A percentile compares a stretch with the other conserved stretches of the same genome.
Evolutionary conservation across 2,329 filamentous ascomycete genomes (phyloP).

Genomic region (Leptographium galeiforme): DNA sequence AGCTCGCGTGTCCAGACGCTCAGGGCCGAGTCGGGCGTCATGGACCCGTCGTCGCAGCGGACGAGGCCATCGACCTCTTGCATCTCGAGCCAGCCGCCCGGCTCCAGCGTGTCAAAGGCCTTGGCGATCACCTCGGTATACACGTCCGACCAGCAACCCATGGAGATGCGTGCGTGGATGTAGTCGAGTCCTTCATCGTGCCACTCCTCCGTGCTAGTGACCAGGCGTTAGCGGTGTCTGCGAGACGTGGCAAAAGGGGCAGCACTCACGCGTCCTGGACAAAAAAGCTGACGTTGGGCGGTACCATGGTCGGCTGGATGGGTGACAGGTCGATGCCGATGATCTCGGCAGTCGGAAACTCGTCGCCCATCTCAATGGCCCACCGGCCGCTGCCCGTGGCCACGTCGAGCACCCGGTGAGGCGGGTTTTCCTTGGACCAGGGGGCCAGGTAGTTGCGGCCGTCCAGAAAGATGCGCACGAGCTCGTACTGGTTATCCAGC

Average conservation of each 20-base stretch:
- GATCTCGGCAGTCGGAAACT: conserved; percentile 44
- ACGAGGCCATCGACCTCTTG: conserved; percentile 28
- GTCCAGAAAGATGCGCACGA: conserved; percentile 19
- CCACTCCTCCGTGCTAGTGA: conserved; percentile 29
- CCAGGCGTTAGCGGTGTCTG: background rate
- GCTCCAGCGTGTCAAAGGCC: conserved; percentile 33
- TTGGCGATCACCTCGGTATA: conserved; percentile 35
- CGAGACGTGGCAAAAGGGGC: no score
- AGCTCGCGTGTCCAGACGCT: conserved; percentile 13
- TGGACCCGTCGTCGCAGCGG: conserved; percentile 15
- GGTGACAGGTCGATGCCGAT: conserved; percentile 55
- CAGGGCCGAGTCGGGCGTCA: conserved; percentile 10
- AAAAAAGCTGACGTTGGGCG: conserved; percentile 60
- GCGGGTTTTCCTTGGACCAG: conserved; percentile 14
- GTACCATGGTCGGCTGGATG: conserved; percentile 52
- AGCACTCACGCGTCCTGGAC: conserved; percentile 47
- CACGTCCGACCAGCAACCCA: conserved; percentile 36
- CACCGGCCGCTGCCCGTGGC: conserved; percentile 46
- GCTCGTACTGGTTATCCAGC: conserved; percentile 17
- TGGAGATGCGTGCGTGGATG: conserved; percentile 36
- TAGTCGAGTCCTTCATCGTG: conserved; percentile 40
- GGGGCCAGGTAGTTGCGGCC: conserved; percentile 18
- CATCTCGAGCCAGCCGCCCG: conserved; percentile 42
- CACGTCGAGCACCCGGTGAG: conserved; percentile 20
- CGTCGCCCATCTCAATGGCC: conserved; percentile 54